phyloP scores from a whole-genome alignment of 192 early-diverging fungal species.

The Gigaspora rosea region DNA sequence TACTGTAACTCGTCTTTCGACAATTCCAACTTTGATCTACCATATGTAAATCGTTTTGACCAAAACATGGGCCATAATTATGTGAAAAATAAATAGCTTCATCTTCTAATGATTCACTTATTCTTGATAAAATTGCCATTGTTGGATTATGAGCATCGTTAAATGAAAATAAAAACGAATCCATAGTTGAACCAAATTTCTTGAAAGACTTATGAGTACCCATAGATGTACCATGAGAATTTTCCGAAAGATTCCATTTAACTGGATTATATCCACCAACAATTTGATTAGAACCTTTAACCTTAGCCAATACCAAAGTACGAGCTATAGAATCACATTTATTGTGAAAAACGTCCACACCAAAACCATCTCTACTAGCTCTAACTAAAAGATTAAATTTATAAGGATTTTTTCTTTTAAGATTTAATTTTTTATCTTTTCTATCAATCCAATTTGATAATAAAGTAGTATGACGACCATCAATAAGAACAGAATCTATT shows the following conservation, averaged over 20 bases:
- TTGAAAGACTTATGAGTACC: no score
- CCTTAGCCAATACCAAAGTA: neutral
- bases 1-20: neutral
- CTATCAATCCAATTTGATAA: constrained; percentile 11
- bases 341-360: neutral
- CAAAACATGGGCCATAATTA: neutral
- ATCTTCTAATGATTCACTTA: neutral
- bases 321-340: neutral
- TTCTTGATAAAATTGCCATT: neutral
- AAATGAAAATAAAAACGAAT: neutral
- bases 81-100: neutral
- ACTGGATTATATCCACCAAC: neutral
- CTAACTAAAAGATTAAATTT: constrained; percentile 14
- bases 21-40: neutral
- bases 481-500: constrained; percentile 12
- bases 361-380: constrained; percentile 13
- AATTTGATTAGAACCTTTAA: neutral
- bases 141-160: neutral
- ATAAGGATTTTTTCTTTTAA: constrained; percentile 4
- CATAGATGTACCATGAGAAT: neutral
- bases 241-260: neutral
- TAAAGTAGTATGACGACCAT: neutral
- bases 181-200: neutral
- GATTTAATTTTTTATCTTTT: neutral
- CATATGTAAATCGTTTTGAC: neutral